Evolutionary conservation across 257 asterid genomes (phyloP).

Genomic region (Nyctanthes arbortristis): DNA sequence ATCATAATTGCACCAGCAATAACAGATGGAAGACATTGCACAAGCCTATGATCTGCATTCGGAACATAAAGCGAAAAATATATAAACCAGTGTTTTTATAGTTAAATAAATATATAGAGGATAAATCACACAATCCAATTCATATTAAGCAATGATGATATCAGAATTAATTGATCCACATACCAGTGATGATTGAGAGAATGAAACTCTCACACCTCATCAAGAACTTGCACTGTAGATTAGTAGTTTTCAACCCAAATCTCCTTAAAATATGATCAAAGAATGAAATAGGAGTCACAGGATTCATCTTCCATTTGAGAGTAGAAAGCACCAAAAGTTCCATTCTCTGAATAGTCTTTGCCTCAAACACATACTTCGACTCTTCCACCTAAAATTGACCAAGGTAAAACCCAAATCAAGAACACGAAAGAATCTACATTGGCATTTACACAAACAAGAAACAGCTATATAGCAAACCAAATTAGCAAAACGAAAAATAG

Average conservation of each 20-base stretch:
- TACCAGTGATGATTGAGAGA: slow-evolving; percentile 68
- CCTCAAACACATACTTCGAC: slow-evolving; percentile 68
- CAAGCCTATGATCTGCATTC: slow-evolving; percentile 66
- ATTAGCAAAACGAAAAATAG: neutral
- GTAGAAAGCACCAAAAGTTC: slow-evolving; percentile 78
- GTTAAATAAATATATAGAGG: neutral
- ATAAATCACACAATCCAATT: slow-evolving; percentile 6
- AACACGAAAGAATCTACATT: slow-evolving; percentile 12
- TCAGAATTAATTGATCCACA: slow-evolving; percentile 26
- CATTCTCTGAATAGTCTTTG: slow-evolving; percentile 88
- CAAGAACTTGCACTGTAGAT: slow-evolving; percentile 62
- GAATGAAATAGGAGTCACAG: slow-evolving; percentile 79
- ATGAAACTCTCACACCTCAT: slow-evolving; percentile 58
- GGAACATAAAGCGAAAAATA: neutral
- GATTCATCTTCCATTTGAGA: slow-evolving; percentile 82
- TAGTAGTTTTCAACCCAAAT: slow-evolving; percentile 45
- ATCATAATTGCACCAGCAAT: slow-evolving; percentile 46
- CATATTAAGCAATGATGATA: neutral
- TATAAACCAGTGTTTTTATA: neutral
- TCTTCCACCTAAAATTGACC: slow-evolving; percentile 55
- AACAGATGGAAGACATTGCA: slow-evolving; percentile 50
- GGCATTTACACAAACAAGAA: slow-evolving; percentile 39
- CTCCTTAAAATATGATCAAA: slow-evolving; percentile 85
- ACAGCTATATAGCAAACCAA: slow-evolving; percentile 14
- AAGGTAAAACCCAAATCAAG: slow-evolving; percentile 22